Evolutionary conservation across 2,329 filamentous ascomycete species (phyloP), one percentile per base, ranked within the genome.

Genomic region (Cercospora zeae-maydis): DNA sequence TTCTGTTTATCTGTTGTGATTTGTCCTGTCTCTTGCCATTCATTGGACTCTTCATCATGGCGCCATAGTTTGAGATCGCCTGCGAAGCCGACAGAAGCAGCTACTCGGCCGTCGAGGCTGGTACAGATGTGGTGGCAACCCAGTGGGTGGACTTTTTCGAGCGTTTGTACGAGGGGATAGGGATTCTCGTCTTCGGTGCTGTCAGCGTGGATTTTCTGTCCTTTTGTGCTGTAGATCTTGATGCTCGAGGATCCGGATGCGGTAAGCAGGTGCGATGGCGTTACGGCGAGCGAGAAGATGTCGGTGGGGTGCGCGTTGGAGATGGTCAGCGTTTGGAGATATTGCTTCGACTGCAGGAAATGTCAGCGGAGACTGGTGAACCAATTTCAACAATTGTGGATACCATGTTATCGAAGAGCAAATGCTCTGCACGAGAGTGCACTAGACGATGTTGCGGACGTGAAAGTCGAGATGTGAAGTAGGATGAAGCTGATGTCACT

Each of bases 61-160:
- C 79, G 79, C 95, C 95, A 99, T 69, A 96, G 81, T 77, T 91
- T 93, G 59, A 96, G 82, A 69, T 95, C 91, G 42, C 96, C 93
- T 16, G 87, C 91, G 72, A 99, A 99, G 0, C 95, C 96, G 13
- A 88, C 90, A 63, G 88, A 96, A 3, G 90, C 92, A 14, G 91
- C 91, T 59, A 87, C 82, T 58, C 82, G 85, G 47, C 92, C 92
- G 69, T 89, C 83, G 42, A 78, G 81, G 76, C 87, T 80, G 75
- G 89, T 88, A 66, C 86, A 88, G 55, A 98, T 80, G 78, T 99
- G 95, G 78, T 99, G 95, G 74, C 92, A 95, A 69, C 95, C 95
- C 34, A 96, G 84, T 68, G 88, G 88, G 79, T 99, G 95, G 31
- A 89, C 93, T 68, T 85, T 84, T 58, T 87, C 81, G 64, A 99